Base-by-base conservation (phyloP, 2,329 filamentous ascomycete genomes). In the Trichoderma guizhouense region DNA sequence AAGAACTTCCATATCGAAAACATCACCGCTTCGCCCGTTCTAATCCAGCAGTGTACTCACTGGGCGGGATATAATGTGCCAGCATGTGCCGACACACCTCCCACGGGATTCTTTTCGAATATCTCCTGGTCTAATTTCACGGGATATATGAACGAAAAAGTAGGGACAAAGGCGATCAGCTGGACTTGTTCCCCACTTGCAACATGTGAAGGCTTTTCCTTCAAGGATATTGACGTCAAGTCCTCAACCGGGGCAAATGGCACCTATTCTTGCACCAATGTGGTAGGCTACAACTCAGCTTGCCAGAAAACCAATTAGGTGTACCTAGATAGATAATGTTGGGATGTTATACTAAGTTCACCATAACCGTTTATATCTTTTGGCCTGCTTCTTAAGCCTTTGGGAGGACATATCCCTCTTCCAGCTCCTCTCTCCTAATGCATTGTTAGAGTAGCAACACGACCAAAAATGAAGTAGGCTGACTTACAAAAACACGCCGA, bases 401-500 rank as follows among this genome's bases (percentile, higher is more conserved):
- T 7, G 64, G 55, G n/a, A 69, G 53, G 24, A 69, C 34, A 24
- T 69, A 69, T 0, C 66, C 66, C 11, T 69, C 66, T 18, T 69
- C 66, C 21, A 69, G 18, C 18, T 69, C 66, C 30, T 69, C 66
- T 28, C 34, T 61, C n/a, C 65, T 69, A 5, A 9, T 43, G 34
- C 2, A 24, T 9, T n/a, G 28, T 69, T 47, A 69, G 66, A 2
- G 30, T 15, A 55, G 47, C 5, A 39, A 28, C 8, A 18, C 8
- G 24, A 69, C 7, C 1, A 7, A 12, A 26, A 3, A 32, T 32
- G 9, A 18, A 21, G 66, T 34, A 43, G 24, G 18, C 14, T 24
- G 24, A 24, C 66, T 69, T 47, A 69, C 66, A 69, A 47, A 18
- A 69, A 69, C 9, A 69, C 36, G 2, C 74, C 75, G 9, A 72